Evolutionary conservation across 2,329 filamentous ascomycete genomes (phyloP), one percentile per base, ranked within the genome.

Genomic region (Penicillium brevicompactum): DNA sequence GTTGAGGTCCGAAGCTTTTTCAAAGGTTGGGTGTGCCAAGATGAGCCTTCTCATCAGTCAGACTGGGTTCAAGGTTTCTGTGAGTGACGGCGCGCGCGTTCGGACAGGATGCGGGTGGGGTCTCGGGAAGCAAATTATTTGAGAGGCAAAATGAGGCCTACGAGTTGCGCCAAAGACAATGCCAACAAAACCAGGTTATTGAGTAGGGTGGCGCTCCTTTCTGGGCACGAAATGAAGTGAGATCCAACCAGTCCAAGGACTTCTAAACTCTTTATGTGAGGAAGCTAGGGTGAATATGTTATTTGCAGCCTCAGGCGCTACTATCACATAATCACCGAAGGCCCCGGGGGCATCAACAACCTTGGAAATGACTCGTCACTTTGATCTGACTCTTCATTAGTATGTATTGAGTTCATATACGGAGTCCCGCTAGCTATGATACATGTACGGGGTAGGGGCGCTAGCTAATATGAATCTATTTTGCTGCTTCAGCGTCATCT

Each of bases 11-110:
- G 8, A 2, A 18, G 44, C 34, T 40, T 10, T 3, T 44, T 10
- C n/a, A 24, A 46, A 44, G 59, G 31, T 56, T 53, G 44, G 18
- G 18, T 54, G 22, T 41, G 34, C 24, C 18, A 27, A 11, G 6
- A n/a, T 30, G 16, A 49, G 46, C 31, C 54, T 11, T 1, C 38
- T 38, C 56, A 55, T 60, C 16, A 38, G 49, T 30, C n/a, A 43
- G 24, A 34, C 49, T 49, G 51, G 30, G 53, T 60, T 51, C 41
- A 42, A 50, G 46, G 40, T 30, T 49, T 53, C 46, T 41, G 50
- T 31, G 56, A 54, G 58, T 49, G 56, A 49, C 50, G 56, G 58
- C 56, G 60, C 61, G 60, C 61, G 56, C 55, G 49, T 34, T 54
- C 49, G 49, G 43, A 50, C 40, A 46, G 48, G 27, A 54, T 58